phyloP scores from a whole-genome alignment of 2,329 filamentous ascomycete species.

The Aspergillus sp. region DNA sequence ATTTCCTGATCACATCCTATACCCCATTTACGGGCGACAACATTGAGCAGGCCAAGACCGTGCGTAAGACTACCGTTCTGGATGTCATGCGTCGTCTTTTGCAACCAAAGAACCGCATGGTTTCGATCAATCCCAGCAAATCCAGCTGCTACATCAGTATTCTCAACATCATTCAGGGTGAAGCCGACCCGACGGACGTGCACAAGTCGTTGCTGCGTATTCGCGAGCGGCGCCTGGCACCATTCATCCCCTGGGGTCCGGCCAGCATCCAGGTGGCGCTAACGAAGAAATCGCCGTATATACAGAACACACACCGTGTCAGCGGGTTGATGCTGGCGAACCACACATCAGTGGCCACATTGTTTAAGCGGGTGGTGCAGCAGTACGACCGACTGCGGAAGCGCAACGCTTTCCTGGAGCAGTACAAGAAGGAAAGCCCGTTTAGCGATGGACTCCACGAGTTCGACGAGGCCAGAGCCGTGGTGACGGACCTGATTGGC shows the following conservation, averaged over 20 bases:
- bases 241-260: slow-evolving; percentile 97
- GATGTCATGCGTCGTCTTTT: slow-evolving; percentile 95
- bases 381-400: slow-evolving; percentile 95
- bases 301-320: slow-evolving; percentile 88
- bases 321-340: slow-evolving; percentile 97
- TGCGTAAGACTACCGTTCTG: slow-evolving; percentile 94
- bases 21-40: slow-evolving; percentile 96
- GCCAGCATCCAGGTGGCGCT: slow-evolving; percentile 96
- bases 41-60: slow-evolving; percentile 93
- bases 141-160: slow-evolving; percentile 99
- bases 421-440: slow-evolving; percentile 91
- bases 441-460: slow-evolving; percentile 89
- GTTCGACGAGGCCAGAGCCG: slow-evolving; percentile 90
- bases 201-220: slow-evolving; percentile 97
- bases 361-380: slow-evolving; percentile 89
- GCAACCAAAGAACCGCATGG: slow-evolving; percentile 99
- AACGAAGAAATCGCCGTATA: slow-evolving; percentile 93
- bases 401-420: slow-evolving; percentile 92
- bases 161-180: slow-evolving; percentile 96
- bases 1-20: slow-evolving; percentile 98
- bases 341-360: slow-evolving; percentile 91
- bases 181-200: slow-evolving; percentile 94
- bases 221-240: slow-evolving; percentile 85
- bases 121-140: slow-evolving; percentile 90
- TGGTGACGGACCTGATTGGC: slow-evolving; percentile 82